These are phyloP conservation scores for Didymella pomorum DNA, from an alignment of 2,329 filamentous ascomycete species.

Conservation along the genomic window DNA sequence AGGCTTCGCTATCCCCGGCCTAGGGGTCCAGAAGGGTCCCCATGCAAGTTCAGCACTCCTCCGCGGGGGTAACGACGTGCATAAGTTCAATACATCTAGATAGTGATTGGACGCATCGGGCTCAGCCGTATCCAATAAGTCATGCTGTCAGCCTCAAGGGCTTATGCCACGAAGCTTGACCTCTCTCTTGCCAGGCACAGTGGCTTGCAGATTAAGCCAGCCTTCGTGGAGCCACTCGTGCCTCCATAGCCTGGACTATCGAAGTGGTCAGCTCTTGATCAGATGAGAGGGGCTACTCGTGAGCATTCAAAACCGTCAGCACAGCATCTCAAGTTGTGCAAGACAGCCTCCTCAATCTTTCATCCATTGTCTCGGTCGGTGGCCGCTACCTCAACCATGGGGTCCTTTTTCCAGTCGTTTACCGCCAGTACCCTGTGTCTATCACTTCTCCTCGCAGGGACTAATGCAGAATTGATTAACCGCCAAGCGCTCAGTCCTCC, in stretches of 20 bases:
- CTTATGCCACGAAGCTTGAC: background rate
- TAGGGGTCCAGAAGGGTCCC: slow-evolving; percentile 4
- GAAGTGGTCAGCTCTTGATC: slow-evolving; percentile 3
- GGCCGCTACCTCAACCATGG: slow-evolving; percentile 10
- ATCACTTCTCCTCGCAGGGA: slow-evolving; percentile 7
- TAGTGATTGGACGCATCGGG: slow-evolving; percentile 5
- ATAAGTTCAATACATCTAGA: background rate
- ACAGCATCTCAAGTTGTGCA: slow-evolving; percentile 5
- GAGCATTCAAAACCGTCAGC: slow-evolving; percentile 6
- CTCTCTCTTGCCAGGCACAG: background rate
- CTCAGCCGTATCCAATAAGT: background rate
- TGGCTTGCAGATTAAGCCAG: slow-evolving; percentile 1
- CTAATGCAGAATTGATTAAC: slow-evolving; percentile 8
- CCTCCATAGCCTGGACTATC: background rate
- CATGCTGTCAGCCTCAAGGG: slow-evolving; percentile 5
- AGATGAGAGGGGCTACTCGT: background rate
- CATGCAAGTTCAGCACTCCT: background rate
- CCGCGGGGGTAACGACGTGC: background rate
- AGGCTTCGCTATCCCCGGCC: background rate
- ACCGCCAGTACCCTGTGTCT: slow-evolving; percentile 8
- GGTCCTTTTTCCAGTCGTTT: slow-evolving; percentile 1
- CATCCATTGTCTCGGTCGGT: background rate
- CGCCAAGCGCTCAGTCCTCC: slow-evolving; percentile 15
- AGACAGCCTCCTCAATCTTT: background rate
- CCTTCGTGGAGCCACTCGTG: slow-evolving; percentile 4